Conservation (phyloP, 2,329 filamentous ascomycete genomes). For the Arthroderma sp. region DNA sequence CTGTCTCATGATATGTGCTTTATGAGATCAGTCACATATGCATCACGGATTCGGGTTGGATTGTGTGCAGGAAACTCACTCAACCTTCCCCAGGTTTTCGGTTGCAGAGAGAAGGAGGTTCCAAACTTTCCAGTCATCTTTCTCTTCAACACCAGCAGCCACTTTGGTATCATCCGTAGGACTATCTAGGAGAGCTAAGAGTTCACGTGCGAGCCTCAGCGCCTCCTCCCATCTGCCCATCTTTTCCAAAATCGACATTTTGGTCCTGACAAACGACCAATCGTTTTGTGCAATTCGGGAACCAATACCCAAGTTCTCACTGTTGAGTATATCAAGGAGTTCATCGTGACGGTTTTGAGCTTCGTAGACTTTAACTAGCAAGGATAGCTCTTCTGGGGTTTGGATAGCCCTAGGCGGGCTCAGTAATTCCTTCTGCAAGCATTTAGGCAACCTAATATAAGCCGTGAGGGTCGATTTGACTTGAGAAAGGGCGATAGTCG, state of each 20-base stretch:
- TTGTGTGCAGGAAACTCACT: conserved; percentile 18
- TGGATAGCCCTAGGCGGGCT: conserved; percentile 33
- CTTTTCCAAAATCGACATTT: conserved; percentile 26
- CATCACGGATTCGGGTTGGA: no score
- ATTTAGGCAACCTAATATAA: conserved; percentile 7
- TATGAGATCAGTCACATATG: conserved; percentile 6
- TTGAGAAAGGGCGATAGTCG: conserved; percentile 2
- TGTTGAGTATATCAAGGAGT: conserved; percentile 29
- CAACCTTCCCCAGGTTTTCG: conserved; percentile 18
- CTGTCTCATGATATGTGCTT: conserved; percentile 20
- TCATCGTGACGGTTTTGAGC: conserved; percentile 28
- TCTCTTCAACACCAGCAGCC: conserved; percentile 18
- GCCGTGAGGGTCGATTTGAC: conserved; percentile 6
- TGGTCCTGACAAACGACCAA: conserved; percentile 27
- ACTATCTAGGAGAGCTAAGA: conserved; percentile 25
- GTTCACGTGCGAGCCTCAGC: conserved; percentile 21
- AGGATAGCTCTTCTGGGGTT: conserved; percentile 32
- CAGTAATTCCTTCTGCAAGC: conserved; percentile 26
- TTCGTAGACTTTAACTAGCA: conserved; percentile 33
- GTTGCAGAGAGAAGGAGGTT: conserved; percentile 25
- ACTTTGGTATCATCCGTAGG: conserved; percentile 15
- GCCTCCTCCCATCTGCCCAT: conserved; percentile 27
- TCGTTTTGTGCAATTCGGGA: conserved; percentile 33
- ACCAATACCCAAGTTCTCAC: conserved; percentile 27
- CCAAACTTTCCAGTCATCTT: conserved; percentile 36